phyloP scores from a whole-genome alignment of 2,329 filamentous ascomycete genomes.

The Pestalotiopsis fici region DNA sequence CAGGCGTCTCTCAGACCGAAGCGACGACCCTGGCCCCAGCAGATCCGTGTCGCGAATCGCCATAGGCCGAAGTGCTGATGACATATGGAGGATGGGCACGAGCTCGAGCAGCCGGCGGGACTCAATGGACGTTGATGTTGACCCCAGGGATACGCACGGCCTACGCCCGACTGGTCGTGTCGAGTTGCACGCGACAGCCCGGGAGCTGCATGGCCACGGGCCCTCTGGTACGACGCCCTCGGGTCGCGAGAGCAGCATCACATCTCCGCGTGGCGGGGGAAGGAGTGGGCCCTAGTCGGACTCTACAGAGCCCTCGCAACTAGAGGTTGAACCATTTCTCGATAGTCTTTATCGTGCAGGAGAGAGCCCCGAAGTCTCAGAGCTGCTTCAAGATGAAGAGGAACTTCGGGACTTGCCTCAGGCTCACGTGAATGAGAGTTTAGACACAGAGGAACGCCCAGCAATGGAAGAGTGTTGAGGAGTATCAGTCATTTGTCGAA shows the following conservation, averaged over 20 bases:
- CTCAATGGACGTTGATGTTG: slow-evolving; percentile 32
- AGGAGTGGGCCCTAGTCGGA: slow-evolving; percentile 12
- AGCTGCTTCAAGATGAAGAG: too few species aligned
- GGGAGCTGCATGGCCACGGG: slow-evolving; percentile 34
- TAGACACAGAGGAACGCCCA: too few species aligned
- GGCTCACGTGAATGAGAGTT: too few species aligned
- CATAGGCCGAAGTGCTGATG: slow-evolving; percentile 26
- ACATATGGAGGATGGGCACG: slow-evolving; percentile 31
- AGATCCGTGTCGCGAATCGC: slow-evolving; percentile 23
- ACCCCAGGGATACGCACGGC: slow-evolving; percentile 23
- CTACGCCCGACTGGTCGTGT: slow-evolving; percentile 18
- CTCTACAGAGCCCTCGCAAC: too few species aligned
- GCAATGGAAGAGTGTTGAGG: too few species aligned
- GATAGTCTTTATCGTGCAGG: not conserved
- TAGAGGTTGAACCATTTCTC: too few species aligned
- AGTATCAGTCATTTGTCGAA: too few species aligned
- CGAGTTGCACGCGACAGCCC: not conserved
- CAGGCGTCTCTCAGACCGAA: slow-evolving; percentile 21
- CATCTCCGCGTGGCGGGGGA: slow-evolving; percentile 18
- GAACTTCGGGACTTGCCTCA: too few species aligned
- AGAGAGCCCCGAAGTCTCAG: too few species aligned
- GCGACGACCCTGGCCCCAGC: slow-evolving; percentile 20
- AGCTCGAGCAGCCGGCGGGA: slow-evolving; percentile 19
- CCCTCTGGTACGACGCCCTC: slow-evolving; percentile 33
- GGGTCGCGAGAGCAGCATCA: slow-evolving; percentile 19